Conservation (phyloP, 495 filamentous ascomycete species). For the Stereocaulon alpinum region DNA sequence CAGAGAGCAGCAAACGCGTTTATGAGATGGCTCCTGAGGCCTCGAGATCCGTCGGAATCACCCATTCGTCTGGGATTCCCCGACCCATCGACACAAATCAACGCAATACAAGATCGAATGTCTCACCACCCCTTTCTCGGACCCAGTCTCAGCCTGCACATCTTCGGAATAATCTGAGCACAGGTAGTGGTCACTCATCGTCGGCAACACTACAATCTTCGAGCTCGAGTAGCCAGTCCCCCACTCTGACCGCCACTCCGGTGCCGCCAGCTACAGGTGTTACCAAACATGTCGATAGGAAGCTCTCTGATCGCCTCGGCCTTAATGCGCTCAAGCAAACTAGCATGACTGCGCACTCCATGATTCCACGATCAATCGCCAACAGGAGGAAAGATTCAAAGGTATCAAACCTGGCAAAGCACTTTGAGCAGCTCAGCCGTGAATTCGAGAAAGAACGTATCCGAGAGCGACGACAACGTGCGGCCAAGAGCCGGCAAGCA, state of each 20-base stretch:
- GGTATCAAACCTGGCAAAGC: conserved; percentile 80
- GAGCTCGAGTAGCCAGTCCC: not conserved
- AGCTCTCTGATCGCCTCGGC: conserved; percentile 55
- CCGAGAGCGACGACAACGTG: conserved; percentile 70
- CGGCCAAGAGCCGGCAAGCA: conserved; percentile 67
- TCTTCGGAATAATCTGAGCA: conserved; percentile 25
- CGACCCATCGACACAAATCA: conserved; percentile 38
- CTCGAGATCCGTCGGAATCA: not conserved
- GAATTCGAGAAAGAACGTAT: conserved; percentile 94
- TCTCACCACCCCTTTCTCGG: conserved; percentile 57
- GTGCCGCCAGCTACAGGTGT: conserved; percentile 16
- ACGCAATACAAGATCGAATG: conserved; percentile 30
- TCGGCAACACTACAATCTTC: not conserved
- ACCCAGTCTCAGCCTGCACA: conserved; percentile 60
- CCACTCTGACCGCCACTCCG: not conserved
- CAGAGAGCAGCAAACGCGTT: not conserved
- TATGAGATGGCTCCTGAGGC: not conserved
- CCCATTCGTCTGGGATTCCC: conserved; percentile 39
- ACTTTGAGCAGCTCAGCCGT: conserved; percentile 91
- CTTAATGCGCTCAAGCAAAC: conserved; percentile 49
- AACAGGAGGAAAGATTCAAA: conserved; percentile 55
- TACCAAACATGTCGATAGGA: conserved; percentile 53
- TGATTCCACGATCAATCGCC: conserved; percentile 80
- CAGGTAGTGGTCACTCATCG: conserved; percentile 15
- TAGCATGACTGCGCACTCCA: conserved; percentile 53